phyloP scores from a whole-genome alignment of 495 filamentous ascomycete genomes.

The Penicillium ucsense region DNA sequence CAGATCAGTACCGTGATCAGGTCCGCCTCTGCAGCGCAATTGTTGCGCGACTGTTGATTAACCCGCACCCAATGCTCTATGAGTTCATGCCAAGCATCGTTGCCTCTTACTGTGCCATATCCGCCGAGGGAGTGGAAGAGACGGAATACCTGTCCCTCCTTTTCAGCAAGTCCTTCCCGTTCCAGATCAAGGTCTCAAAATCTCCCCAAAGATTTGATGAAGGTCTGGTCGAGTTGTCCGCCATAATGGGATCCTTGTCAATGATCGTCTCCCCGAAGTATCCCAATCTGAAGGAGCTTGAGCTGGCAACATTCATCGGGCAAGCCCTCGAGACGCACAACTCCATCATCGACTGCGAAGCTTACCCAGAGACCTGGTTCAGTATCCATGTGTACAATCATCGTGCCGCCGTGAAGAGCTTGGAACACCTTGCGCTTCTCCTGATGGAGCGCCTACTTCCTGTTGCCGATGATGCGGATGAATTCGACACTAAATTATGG shows the following conservation, averaged over 20 bases:
- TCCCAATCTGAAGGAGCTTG: slow-evolving; percentile 58
- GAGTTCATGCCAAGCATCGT: slow-evolving; percentile 86
- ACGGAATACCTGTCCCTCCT: slow-evolving; percentile 71
- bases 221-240: slow-evolving; percentile 78
- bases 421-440: slow-evolving; percentile 75
- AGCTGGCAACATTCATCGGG: slow-evolving; percentile 64
- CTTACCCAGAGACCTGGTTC: slow-evolving; percentile 84
- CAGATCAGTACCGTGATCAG: slow-evolving; percentile 84
- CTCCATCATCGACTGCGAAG: slow-evolving; percentile 79
- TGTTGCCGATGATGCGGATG: slow-evolving; percentile 81
- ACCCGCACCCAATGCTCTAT: slow-evolving; percentile 70
- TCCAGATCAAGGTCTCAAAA: slow-evolving; percentile 61
- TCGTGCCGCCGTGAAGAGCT: slow-evolving; percentile 74
- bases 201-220: slow-evolving; percentile 68
- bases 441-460: slow-evolving; percentile 73
- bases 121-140: slow-evolving; percentile 49
- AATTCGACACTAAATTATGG: slow-evolving; percentile 90
- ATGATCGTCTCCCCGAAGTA: slow-evolving; percentile 46
- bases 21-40: slow-evolving; percentile 87
- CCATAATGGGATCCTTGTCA: slow-evolving; percentile 72
- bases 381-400: slow-evolving; percentile 94
- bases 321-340: slow-evolving; percentile 68
- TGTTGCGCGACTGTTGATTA: slow-evolving; percentile 68
- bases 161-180: slow-evolving; percentile 85
- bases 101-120: slow-evolving; percentile 74